Evolutionary conservation across 2,329 filamentous ascomycete genomes (phyloP).

Genomic region (Xylariaceae sp.): DNA sequence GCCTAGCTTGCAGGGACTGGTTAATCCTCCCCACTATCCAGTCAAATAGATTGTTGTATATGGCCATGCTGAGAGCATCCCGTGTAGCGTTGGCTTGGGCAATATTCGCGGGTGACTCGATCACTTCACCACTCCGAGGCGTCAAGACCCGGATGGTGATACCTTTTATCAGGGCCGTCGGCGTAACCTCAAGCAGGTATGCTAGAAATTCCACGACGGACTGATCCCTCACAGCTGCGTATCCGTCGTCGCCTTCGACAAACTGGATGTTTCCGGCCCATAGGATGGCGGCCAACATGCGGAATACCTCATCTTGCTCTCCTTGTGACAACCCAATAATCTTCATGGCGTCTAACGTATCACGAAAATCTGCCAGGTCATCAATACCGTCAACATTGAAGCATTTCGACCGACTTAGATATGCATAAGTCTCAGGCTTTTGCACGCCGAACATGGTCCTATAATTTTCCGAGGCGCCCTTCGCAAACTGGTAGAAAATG

Average conservation of each 20-base stretch:
- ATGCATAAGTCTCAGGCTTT: constrained; percentile 85
- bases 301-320: constrained; percentile 95
- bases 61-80: constrained; percentile 89
- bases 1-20: constrained; percentile 74
- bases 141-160: constrained; percentile 85
- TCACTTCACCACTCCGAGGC: constrained; percentile 61
- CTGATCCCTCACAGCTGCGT: constrained; percentile 80
- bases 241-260: constrained; percentile 80
- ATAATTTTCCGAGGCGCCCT: constrained; percentile 84
- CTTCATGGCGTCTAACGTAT: constrained; percentile 91
- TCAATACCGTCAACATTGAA: constrained; percentile 93
- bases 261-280: constrained; percentile 97
- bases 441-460: constrained; percentile 86
- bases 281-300: constrained; percentile 84
- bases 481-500: constrained; percentile 99
- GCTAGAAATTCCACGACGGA: constrained; percentile 93
- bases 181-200: constrained; percentile 84
- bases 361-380: constrained; percentile 80
- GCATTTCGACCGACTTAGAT: constrained; percentile 92
- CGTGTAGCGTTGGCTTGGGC: constrained; percentile 81
- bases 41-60: constrained; percentile 96
- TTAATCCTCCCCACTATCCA: constrained; percentile 97
- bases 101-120: constrained; percentile 75
- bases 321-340: constrained; percentile 82
- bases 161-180: constrained; percentile 74